These are phyloP conservation scores for Cinnamomum micranthum DNA, from an alignment of 164 flowering plant species.

Conservation along the genomic window DNA sequence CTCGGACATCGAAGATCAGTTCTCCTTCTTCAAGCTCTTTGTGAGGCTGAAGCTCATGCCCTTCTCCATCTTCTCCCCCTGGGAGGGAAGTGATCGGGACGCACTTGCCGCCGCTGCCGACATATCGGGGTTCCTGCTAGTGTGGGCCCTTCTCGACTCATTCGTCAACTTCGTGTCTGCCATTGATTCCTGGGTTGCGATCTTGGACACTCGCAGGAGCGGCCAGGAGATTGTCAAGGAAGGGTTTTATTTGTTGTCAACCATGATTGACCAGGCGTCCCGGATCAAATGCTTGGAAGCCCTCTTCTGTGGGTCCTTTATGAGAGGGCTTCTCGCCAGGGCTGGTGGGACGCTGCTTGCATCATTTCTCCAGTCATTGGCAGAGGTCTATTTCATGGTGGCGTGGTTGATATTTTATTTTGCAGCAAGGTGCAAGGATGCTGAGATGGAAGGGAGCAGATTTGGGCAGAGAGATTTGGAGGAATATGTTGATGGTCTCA, in stretches of 20 bases:
- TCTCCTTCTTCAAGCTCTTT: conserved; percentile 74
- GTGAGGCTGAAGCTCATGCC: conserved; percentile 93
- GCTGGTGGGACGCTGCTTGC: conserved; percentile 50
- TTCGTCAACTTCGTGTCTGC: conserved; percentile 62
- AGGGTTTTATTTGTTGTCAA: conserved; percentile 69
- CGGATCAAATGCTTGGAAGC: conserved; percentile 68
- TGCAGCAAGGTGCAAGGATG: conserved; percentile 65
- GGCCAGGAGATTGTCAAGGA: conserved; percentile 79
- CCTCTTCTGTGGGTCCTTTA: conserved; percentile 54
- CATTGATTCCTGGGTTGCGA: conserved; percentile 84
- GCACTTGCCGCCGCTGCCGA: conserved; percentile 34
- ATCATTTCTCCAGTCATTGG: conserved; percentile 48
- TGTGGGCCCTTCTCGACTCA: conserved; percentile 70
- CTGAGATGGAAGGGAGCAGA: conserved; percentile 51
- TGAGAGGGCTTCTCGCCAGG: conserved; percentile 46
- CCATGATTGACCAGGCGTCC: conserved; percentile 67
- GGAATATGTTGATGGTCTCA: conserved; percentile 46
- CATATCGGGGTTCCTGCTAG: conserved; percentile 56
- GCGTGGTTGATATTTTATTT: conserved; percentile 86
- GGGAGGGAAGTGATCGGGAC: conserved; percentile 29
- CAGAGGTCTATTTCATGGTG: conserved; percentile 87
- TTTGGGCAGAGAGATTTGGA: conserved; percentile 80
- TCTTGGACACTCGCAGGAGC: conserved; percentile 64
- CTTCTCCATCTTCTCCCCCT: conserved; percentile 63
- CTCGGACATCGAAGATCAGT: conserved; percentile 86